Percentiles rank a stretch among this genome's conserved stretches.
phyloP scores from a whole-genome alignment of 257 asterid genomes.

The Gentiana straminea region DNA sequence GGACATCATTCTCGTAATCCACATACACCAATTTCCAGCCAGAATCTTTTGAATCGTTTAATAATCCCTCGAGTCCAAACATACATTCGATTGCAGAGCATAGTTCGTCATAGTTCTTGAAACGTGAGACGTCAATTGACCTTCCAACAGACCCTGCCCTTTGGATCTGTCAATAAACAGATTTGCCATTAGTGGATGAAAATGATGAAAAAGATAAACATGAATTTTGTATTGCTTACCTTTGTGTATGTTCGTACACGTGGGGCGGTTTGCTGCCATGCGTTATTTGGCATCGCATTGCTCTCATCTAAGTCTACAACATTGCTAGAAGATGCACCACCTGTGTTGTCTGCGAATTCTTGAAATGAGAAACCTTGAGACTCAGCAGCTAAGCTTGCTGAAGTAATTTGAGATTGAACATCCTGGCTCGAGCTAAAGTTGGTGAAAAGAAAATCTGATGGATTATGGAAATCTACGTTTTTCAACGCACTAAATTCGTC shows the following conservation, averaged over 20 bases:
- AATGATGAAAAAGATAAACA: no score
- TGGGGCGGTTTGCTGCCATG: slow-evolving; percentile 68
- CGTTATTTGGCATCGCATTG: slow-evolving; percentile 44
- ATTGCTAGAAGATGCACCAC: slow-evolving; percentile 85
- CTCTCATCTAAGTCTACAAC: slow-evolving; percentile 62
- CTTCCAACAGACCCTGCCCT: slow-evolving; percentile 92
- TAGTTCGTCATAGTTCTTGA: slow-evolving; percentile 62
- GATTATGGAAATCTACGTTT: slow-evolving; percentile 44
- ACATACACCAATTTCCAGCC: slow-evolving; percentile 96
- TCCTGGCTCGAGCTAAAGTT: slow-evolving; percentile 67
- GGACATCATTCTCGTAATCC: slow-evolving; percentile 79
- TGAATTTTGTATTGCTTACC: slow-evolving; percentile 23
- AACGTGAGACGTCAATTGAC: slow-evolving; percentile 79
- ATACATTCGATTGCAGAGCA: slow-evolving; percentile 70
- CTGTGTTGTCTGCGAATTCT: slow-evolving; percentile 78
- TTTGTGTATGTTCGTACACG: slow-evolving; percentile 76
- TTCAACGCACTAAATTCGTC: slow-evolving; percentile 53
- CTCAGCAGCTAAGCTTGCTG: slow-evolving; percentile 70
- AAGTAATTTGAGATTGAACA: slow-evolving; percentile 79
- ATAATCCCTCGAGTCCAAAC: slow-evolving; percentile 82
- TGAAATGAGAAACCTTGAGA: slow-evolving; percentile 60
- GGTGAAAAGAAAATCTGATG: slow-evolving; percentile 54
- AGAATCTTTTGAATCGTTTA: slow-evolving; percentile 57
- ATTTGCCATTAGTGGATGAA: slow-evolving; percentile 5
- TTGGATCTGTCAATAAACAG: slow-evolving; percentile 44